Conservation (phyloP, 805 yeast species). For the Tetrapisispora pingtungensis region DNA sequence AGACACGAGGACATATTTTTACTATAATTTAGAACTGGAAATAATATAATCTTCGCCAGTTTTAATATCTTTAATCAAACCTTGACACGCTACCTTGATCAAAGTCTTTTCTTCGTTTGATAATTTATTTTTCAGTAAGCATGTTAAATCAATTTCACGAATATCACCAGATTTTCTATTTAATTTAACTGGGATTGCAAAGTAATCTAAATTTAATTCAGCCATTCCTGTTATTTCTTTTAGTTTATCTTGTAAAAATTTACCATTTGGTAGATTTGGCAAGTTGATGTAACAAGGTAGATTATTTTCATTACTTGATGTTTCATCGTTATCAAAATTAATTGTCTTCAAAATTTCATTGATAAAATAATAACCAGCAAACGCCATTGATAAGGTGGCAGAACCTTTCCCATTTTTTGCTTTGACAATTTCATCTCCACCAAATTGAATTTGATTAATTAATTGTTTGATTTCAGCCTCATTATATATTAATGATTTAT, state of each 20-base stretch:
- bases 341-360: conserved; percentile 45
- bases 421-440: conserved; percentile 83
- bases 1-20: no score
- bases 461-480: conserved; percentile 44
- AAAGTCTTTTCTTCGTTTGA: conserved; percentile 42
- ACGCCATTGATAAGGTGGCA: conserved; percentile 80
- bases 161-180: conserved; percentile 38
- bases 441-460: conserved; percentile 71
- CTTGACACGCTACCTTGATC: conserved; percentile 43
- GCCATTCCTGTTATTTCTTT: background rate
- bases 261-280: conserved; percentile 43
- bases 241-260: conserved; percentile 31
- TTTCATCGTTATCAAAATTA: conserved; percentile 8
- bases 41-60: conserved; percentile 47
- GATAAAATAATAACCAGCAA: conserved; percentile 71
- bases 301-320: conserved; percentile 26
- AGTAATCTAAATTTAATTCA: conserved; percentile 32
- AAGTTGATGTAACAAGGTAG: conserved; percentile 47
- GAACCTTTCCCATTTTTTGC: conserved; percentile 81
- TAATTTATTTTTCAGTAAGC: conserved; percentile 34
- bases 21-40: conserved; percentile 15
- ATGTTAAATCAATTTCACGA: conserved; percentile 39
- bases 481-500: conserved; percentile 37
- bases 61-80: conserved; percentile 43
- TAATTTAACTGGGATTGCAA: conserved; percentile 53